Percentiles rank a stretch among this genome's conserved stretches.
These are phyloP conservation scores for Allomyces javanicus DNA, from an alignment of 192 early-diverging fungal species.

Conservation along the genomic window DNA sequence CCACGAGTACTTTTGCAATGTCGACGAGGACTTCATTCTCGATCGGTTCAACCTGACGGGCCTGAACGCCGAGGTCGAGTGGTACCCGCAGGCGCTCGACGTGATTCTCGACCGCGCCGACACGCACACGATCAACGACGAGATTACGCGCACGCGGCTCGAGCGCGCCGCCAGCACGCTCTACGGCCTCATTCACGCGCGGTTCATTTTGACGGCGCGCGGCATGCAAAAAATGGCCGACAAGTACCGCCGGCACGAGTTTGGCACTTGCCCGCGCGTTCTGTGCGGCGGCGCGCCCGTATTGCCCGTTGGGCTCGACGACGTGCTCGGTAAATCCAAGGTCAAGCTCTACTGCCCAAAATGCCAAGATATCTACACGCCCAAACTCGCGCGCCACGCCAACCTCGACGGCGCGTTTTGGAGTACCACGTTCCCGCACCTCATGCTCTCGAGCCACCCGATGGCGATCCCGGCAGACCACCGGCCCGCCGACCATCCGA, in stretches of 20 bases:
- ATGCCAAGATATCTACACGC: constrained; percentile 94
- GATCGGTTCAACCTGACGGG: constrained; percentile 97
- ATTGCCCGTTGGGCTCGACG: constrained; percentile 73
- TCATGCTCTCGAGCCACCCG: constrained; percentile 83
- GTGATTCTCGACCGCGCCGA: constrained; percentile 77
- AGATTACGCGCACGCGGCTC: constrained; percentile 55
- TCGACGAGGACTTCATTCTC: constrained; percentile 93
- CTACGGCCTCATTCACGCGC: constrained; percentile 96
- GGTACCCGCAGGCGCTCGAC: constrained; percentile 77
- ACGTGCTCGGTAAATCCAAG: constrained; percentile 58
- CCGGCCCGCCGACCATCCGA: not conserved
- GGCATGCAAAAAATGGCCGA: constrained; percentile 92
- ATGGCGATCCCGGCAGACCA: constrained; percentile 6
- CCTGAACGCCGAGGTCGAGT: constrained; percentile 67
- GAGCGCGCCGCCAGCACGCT: constrained; percentile 76
- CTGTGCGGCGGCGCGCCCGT: constrained; percentile 77
- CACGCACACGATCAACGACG: constrained; percentile 21
- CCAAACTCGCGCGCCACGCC: constrained; percentile 66
- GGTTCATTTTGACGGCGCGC: constrained; percentile 79
- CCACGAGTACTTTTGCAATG: constrained; percentile 94
- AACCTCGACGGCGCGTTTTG: constrained; percentile 90
- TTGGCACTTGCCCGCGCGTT: constrained; percentile 90
- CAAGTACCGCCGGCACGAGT: constrained; percentile 82
- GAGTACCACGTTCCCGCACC: constrained; percentile 88
- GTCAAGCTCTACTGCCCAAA: constrained; percentile 91